phyloP scores from a whole-genome alignment of 805 yeast species.

The Suhomyces kilbournensis region DNA sequence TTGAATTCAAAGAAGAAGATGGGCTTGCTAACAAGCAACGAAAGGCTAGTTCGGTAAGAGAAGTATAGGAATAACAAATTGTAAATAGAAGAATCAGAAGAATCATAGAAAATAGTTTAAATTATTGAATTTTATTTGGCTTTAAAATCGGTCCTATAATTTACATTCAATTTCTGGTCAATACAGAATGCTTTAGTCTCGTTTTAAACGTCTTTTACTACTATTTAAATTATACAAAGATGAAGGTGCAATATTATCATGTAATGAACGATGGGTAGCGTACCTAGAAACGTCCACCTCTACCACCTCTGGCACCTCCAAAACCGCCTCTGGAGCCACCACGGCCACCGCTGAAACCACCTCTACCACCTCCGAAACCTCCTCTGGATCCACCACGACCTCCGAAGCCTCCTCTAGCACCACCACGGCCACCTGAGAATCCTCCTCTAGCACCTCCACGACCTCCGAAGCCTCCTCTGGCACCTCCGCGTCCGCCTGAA shows the following conservation, averaged over 20 bases:
- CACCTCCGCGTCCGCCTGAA: conserved; percentile 46
- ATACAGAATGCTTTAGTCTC: not conserved
- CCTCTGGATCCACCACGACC: conserved; percentile 34
- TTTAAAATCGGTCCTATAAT: no score
- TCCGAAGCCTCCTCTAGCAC: conserved; percentile 20
- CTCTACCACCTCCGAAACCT: conserved; percentile 31
- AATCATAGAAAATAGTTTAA: no score
- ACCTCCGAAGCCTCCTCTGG: conserved; percentile 35
- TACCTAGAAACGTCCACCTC: conserved; percentile 21
- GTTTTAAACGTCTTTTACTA: not conserved
- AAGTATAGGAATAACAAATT: not conserved
- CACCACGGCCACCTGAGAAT: conserved; percentile 16
- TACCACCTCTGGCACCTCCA: conserved; percentile 44
- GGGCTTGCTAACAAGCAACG: not conserved
- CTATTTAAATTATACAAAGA: conserved; percentile 7
- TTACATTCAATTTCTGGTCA: no score
- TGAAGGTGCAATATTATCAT: conserved; percentile 7
- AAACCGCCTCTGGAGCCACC: conserved; percentile 36
- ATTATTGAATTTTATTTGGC: no score
- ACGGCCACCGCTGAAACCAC: conserved; percentile 43
- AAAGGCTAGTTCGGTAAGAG: not conserved
- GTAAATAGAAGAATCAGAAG: not conserved
- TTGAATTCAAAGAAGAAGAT: conserved; percentile 2
- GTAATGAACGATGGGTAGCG: conserved; percentile 2
- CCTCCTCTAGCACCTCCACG: conserved; percentile 35